Base-by-base conservation (phyloP, 2,329 filamentous ascomycete genomes). In the Fusarium keratoplasticum region DNA sequence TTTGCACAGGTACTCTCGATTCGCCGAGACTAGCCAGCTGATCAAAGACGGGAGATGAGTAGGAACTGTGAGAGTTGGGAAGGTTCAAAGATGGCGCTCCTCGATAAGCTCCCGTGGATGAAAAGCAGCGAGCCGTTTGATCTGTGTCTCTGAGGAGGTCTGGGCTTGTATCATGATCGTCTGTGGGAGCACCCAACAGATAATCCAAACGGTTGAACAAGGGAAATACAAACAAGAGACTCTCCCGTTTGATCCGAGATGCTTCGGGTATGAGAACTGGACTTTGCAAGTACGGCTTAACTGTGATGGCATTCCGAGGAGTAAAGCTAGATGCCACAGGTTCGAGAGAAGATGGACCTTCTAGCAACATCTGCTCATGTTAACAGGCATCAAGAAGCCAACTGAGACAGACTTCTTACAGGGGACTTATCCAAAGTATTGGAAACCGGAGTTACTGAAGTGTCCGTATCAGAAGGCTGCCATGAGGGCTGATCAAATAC, bases 11-110 rank as follows among this genome's bases (percentile, higher is more conserved):
- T 13, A 7, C 5, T 16, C 2, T 22, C 3, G 2, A 6, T 13
- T 52, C 25, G 9, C 25, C 2, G 18, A 29, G 6, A 2, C 27
- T 0, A 20, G 47, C 47, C 10, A 14, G 14, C 3, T 8, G 22
- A 2, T 1, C 16, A 14, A 0, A 6, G 7, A 10, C 2, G 1
- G 1, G 0, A 6, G 5, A 8, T 2, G 2, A 0, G 5, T 10
- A 44, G 20, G 42, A 25, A 5, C 6, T 27, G 14, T 27, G 10
- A 20, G 38, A 40, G n/a, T 13, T 4, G 9, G 6, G 18, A 3
- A 40, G 18, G 10, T 20, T 3, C 2, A 40, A 11, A 20, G 9
- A 1, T 20, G 38, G 2, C 1, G n/a, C 9, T 11, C 9, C 18
- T n/a, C 2, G 3, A 40, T 40, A 20, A n/a, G 9, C n/a, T 5